phyloP scores from a whole-genome alignment of 225 moss, liverwort and hornwort species.

The Thuidium tamariscinum region DNA sequence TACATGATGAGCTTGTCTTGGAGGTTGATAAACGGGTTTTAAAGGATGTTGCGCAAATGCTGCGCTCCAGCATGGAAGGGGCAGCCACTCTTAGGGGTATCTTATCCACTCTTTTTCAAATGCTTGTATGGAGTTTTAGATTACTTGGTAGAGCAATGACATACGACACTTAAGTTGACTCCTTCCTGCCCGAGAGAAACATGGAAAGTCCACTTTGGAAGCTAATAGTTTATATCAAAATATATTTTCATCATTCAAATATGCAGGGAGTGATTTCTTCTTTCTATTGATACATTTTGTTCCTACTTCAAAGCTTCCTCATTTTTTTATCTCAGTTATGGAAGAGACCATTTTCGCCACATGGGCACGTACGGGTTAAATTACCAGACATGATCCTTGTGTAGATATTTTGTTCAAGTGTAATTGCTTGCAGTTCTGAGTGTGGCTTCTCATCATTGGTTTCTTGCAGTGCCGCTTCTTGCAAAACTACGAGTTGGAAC shows the following conservation, averaged over 20 bases:
- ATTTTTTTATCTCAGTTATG: neutral
- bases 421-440: neutral
- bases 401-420: neutral
- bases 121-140: neutral
- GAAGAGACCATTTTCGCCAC: neutral
- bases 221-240: neutral
- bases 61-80: slow-evolving; percentile 81
- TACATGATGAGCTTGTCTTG: slow-evolving; percentile 89
- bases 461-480: slow-evolving; percentile 47
- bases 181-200: neutral
- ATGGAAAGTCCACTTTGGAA: neutral
- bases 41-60: slow-evolving; percentile 57
- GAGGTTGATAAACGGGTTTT: slow-evolving; percentile 71
- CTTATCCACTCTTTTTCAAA: neutral
- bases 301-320: neutral
- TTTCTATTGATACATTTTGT: neutral
- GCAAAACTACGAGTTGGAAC: slow-evolving; percentile 33
- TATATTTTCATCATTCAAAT: neutral
- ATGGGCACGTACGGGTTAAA: too few relatives aligned
- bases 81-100: slow-evolving; percentile 71
- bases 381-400: neutral
- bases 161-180: neutral
- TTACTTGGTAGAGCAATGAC: neutral
- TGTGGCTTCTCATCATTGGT: neutral
- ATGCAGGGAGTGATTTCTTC: neutral